Conservation (phyloP, 345 rosid genomes). For the Syzygium oleosum region DNA sequence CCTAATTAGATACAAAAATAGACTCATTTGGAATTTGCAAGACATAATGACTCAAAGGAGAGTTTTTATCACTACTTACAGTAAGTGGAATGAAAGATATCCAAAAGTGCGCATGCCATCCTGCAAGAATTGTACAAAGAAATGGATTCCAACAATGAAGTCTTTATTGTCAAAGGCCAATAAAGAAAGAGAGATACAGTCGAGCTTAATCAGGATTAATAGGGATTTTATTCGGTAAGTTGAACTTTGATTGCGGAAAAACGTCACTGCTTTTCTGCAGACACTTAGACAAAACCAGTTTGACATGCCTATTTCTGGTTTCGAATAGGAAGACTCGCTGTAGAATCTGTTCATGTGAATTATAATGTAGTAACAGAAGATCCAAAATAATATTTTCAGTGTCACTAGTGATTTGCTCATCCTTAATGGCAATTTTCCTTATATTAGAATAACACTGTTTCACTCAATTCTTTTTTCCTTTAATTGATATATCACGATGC, state of each 20-base stretch:
- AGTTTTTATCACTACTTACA: constrained; percentile 29
- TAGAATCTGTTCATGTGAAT: background rate
- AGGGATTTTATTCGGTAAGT: background rate
- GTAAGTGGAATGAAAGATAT: constrained; percentile 54
- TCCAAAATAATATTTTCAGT: background rate
- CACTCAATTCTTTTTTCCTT: background rate
- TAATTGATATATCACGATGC: background rate
- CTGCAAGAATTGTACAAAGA: constrained; percentile 18
- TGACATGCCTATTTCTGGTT: background rate
- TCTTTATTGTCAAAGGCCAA: background rate
- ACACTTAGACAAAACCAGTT: too few relatives aligned
- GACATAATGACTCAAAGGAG: background rate
- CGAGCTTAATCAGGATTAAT: background rate
- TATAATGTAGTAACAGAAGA: background rate
- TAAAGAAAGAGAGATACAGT: background rate
- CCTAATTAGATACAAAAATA: background rate
- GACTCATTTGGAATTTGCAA: background rate
- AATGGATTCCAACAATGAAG: background rate
- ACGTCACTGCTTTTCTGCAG: background rate
- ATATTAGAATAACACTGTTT: background rate
- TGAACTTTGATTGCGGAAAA: background rate
- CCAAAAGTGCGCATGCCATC: constrained; percentile 69
- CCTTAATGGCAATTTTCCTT: background rate
- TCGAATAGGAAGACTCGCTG: background rate
- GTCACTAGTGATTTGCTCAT: background rate